phyloP scores from a whole-genome alignment of 495 filamentous ascomycete species.

The Lophiotrema nucula region DNA sequence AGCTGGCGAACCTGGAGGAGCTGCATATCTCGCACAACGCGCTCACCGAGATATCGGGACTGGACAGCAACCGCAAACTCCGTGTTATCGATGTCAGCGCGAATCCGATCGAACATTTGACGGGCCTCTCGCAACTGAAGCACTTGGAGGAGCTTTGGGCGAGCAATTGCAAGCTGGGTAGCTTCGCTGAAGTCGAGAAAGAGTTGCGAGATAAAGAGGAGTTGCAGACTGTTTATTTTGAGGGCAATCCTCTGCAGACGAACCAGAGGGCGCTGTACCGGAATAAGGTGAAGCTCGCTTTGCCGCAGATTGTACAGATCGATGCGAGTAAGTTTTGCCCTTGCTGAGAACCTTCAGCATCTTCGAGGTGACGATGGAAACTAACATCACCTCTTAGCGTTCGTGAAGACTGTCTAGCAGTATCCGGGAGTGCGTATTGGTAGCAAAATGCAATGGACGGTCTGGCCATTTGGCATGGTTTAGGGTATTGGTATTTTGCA shows the following conservation, averaged over 20 bases:
- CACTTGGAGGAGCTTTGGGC: conserved; percentile 92
- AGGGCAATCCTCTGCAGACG: conserved; percentile 88
- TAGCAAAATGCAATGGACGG: not conserved
- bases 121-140: conserved; percentile 64
- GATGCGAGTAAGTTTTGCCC: conserved; percentile 88
- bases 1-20: conserved; percentile 81
- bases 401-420: conserved; percentile 8
- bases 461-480: no score
- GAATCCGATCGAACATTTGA: conserved; percentile 76
- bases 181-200: conserved; percentile 80
- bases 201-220: conserved; percentile 74
- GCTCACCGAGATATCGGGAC: conserved; percentile 71
- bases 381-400: no score
- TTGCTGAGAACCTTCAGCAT: no score
- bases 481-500: no score
- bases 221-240: conserved; percentile 92
- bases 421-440: not conserved
- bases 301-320: conserved; percentile 88
- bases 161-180: conserved; percentile 76
- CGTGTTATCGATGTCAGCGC: conserved; percentile 85
- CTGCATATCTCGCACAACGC: conserved; percentile 98
- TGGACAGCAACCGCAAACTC: conserved; percentile 67
- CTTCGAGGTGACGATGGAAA: no score
- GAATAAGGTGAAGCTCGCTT: conserved; percentile 84
- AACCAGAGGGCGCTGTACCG: conserved; percentile 74